Percentiles rank a stretch among this genome's conserved stretches.
Conservation (phyloP, 106 monocot species). For the Dendrobium nobile region DNA sequence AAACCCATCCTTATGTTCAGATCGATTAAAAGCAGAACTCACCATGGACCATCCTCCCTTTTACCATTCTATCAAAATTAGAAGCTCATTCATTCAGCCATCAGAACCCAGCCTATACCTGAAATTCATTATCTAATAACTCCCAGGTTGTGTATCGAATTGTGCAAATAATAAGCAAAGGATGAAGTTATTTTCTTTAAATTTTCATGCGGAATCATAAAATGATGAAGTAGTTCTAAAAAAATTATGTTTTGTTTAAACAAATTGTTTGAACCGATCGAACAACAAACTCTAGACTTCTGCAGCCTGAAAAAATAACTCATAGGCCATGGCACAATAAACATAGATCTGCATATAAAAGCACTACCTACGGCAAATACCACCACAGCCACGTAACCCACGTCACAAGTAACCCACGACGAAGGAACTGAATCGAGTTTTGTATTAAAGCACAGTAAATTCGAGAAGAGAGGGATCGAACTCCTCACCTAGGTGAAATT, state of each 20-base stretch:
- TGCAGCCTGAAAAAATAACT: not conserved
- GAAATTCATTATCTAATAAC: not conserved
- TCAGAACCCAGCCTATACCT: not conserved
- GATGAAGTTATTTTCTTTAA: not conserved
- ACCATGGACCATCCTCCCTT: not conserved
- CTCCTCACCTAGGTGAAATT: conserved; percentile 50
- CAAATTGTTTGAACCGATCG: not conserved
- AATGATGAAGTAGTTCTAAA: not conserved
- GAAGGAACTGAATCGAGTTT: not conserved
- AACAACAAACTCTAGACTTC: not conserved
- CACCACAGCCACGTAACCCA: not conserved
- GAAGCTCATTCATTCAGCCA: not conserved
- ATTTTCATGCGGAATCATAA: not conserved
- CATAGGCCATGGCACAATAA: not conserved
- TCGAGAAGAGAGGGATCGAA: not conserved
- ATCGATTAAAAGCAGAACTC: not conserved
- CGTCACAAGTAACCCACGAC: not conserved
- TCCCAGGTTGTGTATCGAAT: not conserved
- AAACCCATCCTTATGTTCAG: not conserved
- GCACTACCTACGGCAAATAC: not conserved
- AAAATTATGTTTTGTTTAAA: not conserved
- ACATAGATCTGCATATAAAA: not conserved
- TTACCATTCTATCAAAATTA: not conserved
- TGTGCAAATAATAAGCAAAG: not conserved
- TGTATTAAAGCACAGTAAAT: not conserved